Conservation (phyloP, 345 rosid species). For the Mangifera indica region DNA sequence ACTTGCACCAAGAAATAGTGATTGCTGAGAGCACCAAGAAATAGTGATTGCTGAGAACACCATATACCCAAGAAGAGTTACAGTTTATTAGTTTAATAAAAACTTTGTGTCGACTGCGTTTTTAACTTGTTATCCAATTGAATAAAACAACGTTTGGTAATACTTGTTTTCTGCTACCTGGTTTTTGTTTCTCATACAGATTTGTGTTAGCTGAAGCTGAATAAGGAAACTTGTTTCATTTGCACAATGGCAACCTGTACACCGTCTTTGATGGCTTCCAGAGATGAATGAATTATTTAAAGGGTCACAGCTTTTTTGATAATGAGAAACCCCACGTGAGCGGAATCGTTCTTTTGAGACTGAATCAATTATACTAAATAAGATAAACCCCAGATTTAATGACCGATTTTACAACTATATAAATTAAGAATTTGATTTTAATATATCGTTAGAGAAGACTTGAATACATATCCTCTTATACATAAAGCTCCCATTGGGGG, state of each 20-base stretch:
- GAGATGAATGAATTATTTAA: neutral
- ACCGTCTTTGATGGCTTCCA: neutral
- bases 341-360: too few species aligned
- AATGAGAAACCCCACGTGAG: too few species aligned
- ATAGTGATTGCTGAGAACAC: neutral
- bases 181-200: neutral
- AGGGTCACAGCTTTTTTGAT: too few species aligned
- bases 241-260: neutral
- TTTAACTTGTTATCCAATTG: neutral
- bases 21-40: neutral
- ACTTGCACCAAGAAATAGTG: constrained; percentile 26
- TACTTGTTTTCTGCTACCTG: neutral
- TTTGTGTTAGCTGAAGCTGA: neutral
- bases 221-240: neutral
- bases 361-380: too few species aligned
- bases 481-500: too few species aligned
- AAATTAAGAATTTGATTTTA: too few species aligned
- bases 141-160: neutral
- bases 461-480: too few species aligned
- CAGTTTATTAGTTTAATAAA: neutral
- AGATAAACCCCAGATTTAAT: too few species aligned
- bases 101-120: too few species aligned
- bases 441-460: too few species aligned
- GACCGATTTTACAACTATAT: too few species aligned
- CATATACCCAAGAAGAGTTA: neutral